These are phyloP conservation scores for Coprinopsis sp. DNA, from an alignment of 768 basidiomycete genomes.

Conservation along the genomic window DNA sequence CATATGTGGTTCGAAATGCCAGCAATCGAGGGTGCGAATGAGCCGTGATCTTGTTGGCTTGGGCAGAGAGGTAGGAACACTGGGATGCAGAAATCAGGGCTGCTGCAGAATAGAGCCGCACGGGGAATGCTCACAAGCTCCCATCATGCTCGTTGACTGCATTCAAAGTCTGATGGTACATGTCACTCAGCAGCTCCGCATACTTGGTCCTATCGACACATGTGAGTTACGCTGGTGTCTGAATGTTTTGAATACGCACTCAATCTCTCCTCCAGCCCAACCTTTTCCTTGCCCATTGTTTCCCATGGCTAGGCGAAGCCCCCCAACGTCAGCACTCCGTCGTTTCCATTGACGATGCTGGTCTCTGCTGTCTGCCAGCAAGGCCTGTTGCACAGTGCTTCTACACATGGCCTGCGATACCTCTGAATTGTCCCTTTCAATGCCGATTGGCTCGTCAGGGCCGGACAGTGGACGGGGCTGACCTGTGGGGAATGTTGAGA, in stretches of 20 bases:
- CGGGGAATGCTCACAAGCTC: conserved; percentile 24
- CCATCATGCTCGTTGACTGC: conserved; percentile 58
- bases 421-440: too few species aligned
- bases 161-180: conserved; percentile 75
- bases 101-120: background rate
- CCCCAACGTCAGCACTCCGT: conserved; percentile 86
- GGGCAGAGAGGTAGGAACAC: conserved; percentile 45
- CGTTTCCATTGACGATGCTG: conserved; percentile 32
- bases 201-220: conserved; percentile 44
- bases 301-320: conserved; percentile 73
- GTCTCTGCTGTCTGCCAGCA: conserved; percentile 5
- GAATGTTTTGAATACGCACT: conserved; percentile 36
- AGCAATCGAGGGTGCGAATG: conserved; percentile 64
- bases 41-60: conserved; percentile 53
- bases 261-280: conserved; percentile 55
- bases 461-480: too few species aligned
- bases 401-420: conserved; percentile 13
- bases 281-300: conserved; percentile 62
- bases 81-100: conserved; percentile 14
- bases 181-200: conserved; percentile 80
- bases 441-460: too few species aligned
- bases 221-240: background rate
- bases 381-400: conserved; percentile 7
- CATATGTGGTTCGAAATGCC: conserved; percentile 89
- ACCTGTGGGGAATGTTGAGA: too few species aligned